phyloP scores from a whole-genome alignment of 2,329 filamentous ascomycete genomes.

The Amauroascus niger region DNA sequence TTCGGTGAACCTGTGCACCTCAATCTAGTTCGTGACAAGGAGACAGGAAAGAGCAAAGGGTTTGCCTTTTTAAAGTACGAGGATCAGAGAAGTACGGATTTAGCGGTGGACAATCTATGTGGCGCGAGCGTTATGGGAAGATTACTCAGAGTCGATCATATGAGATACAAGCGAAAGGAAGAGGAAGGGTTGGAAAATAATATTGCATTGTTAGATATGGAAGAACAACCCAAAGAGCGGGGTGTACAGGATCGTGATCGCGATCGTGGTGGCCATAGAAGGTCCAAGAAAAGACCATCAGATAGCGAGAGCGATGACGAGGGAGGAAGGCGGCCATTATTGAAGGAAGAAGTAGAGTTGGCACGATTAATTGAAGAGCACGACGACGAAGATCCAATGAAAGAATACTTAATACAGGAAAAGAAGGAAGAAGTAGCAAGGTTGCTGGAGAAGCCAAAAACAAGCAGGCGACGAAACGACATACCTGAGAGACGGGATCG shows the following conservation, averaged over 20 bases:
- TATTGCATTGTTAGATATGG: slow-evolving; percentile 42
- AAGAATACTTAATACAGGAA: slow-evolving; percentile 75
- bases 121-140: slow-evolving; percentile 75
- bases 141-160: slow-evolving; percentile 80
- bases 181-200: slow-evolving; percentile 48
- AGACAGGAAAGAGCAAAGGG: slow-evolving; percentile 87
- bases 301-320: slow-evolving; percentile 43
- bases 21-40: slow-evolving; percentile 86
- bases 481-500: slow-evolving; percentile 31
- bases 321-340: slow-evolving; percentile 45
- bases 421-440: slow-evolving; percentile 80
- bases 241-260: slow-evolving; percentile 17
- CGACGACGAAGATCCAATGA: slow-evolving; percentile 97
- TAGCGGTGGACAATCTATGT: slow-evolving; percentile 91
- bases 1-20: slow-evolving; percentile 91
- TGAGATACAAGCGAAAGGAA: slow-evolving; percentile 79
- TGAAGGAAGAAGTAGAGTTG: slow-evolving; percentile 76
- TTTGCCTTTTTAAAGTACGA: slow-evolving; percentile 98
- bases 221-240: slow-evolving; percentile 35
- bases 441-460: slow-evolving; percentile 47
- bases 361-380: slow-evolving; percentile 64
- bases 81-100: slow-evolving; percentile 87
- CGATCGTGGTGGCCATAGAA: not conserved
- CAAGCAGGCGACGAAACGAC: slow-evolving; percentile 30
- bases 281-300: slow-evolving; percentile 18